These are phyloP conservation scores for Paramecium octaurelia DNA, from an alignment of 73 alveolate genomes.

Conservation along the genomic window DNA sequence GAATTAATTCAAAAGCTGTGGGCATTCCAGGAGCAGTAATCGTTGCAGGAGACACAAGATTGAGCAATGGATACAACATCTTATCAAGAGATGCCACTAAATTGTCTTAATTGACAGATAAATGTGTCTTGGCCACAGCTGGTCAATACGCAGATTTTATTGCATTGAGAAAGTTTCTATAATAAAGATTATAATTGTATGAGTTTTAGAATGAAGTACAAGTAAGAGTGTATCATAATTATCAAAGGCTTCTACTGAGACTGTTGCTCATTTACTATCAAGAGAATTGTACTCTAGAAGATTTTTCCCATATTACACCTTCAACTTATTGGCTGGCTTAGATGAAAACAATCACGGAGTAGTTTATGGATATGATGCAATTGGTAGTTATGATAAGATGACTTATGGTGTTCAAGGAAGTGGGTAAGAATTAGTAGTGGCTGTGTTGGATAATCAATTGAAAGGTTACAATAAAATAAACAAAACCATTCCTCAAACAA, in stretches of 20 bases:
- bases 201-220: slow-evolving; percentile 67
- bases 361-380: slow-evolving; percentile 93
- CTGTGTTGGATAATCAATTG: slow-evolving; percentile 86
- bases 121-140: slow-evolving; percentile 67
- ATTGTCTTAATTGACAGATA: slow-evolving; percentile 73
- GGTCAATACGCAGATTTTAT: slow-evolving; percentile 83
- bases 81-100: slow-evolving; percentile 73
- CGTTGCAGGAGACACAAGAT: slow-evolving; percentile 65
- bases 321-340: slow-evolving; percentile 89
- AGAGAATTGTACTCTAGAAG: slow-evolving; percentile 78
- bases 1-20: slow-evolving; percentile 23
- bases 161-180: slow-evolving; percentile 68
- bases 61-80: slow-evolving; percentile 73
- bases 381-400: slow-evolving; percentile 87
- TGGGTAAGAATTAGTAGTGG: slow-evolving; percentile 82
- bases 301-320: slow-evolving; percentile 95
- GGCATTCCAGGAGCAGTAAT: slow-evolving; percentile 27
- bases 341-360: slow-evolving; percentile 73
- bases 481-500: slow-evolving; percentile 69
- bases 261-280: slow-evolving; percentile 52
- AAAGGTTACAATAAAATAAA: slow-evolving; percentile 70
- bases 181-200: slow-evolving; percentile 72
- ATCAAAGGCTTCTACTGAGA: slow-evolving; percentile 36
- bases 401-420: slow-evolving; percentile 94
- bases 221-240: slow-evolving; percentile 6